Evolutionary conservation across 768 basidiomycete species (phyloP).

Genomic region (Podaxis sp.): DNA sequence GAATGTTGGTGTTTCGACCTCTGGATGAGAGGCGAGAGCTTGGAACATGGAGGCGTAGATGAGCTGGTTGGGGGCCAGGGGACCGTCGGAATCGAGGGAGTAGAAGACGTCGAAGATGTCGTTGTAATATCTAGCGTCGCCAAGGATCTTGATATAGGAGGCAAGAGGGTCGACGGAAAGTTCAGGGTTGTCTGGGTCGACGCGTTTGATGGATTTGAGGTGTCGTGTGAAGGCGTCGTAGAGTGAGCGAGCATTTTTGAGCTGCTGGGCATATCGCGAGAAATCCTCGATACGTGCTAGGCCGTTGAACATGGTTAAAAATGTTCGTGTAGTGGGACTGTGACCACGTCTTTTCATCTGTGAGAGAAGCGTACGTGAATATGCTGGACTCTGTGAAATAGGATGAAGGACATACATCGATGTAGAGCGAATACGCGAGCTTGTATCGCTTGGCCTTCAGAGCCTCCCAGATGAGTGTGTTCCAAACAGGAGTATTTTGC

Average conservation of each 20-base stretch:
- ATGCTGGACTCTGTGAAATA: constrained; percentile 1
- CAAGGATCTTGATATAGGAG: constrained; percentile 65
- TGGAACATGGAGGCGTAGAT: constrained; percentile 67
- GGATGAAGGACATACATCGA: constrained; percentile 49
- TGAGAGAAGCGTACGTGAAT: not conserved
- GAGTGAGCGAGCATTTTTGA: constrained; percentile 53
- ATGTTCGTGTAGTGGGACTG: constrained; percentile 63
- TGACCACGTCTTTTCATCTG: constrained; percentile 88
- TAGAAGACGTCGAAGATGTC: constrained; percentile 76
- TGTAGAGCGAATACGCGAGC: constrained; percentile 60
- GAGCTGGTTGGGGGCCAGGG: constrained; percentile 52
- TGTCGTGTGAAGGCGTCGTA: constrained; percentile 56
- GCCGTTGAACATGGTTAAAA: constrained; percentile 64
- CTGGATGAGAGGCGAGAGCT: constrained; percentile 27
- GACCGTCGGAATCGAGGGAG: constrained; percentile 58
- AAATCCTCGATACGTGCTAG: constrained; percentile 60
- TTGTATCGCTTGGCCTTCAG: constrained; percentile 54
- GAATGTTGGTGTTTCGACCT: constrained; percentile 33
- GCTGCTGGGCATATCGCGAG: constrained; percentile 53
- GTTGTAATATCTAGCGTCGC: constrained; percentile 53
- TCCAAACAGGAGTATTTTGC: constrained; percentile 76
- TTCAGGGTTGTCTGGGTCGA: constrained; percentile 42
- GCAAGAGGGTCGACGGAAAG: constrained; percentile 48
- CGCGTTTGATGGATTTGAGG: constrained; percentile 41
- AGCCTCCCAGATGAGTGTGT: constrained; percentile 66